phyloP scores from a whole-genome alignment of 441 rosid genomes.

The Brassica balearica region DNA sequence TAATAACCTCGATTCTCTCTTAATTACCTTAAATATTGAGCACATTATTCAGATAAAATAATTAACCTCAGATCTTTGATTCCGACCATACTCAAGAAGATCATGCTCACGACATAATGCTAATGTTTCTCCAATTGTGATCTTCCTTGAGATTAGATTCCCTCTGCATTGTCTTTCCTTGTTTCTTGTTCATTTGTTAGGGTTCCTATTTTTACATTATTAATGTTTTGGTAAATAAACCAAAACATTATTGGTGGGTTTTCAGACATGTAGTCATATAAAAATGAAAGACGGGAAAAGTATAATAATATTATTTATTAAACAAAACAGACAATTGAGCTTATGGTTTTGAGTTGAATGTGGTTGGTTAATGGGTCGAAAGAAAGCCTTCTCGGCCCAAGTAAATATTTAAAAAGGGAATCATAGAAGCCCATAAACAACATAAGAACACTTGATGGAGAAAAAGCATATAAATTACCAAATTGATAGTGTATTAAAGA shows the following conservation, averaged over 20 bases:
- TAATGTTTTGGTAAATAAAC: slow-evolving; percentile 16
- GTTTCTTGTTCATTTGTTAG: slow-evolving; percentile 32
- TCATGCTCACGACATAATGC: slow-evolving; percentile 39
- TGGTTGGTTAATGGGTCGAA: background rate
- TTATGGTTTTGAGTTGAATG: no score
- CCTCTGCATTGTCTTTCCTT: slow-evolving; percentile 19
- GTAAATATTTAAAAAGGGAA: background rate
- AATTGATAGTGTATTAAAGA: no score
- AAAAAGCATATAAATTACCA: background rate
- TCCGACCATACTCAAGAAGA: slow-evolving; percentile 40
- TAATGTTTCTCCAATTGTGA: slow-evolving; percentile 34
- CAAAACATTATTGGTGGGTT: background rate
- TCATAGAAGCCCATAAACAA: no score
- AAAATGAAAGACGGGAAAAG: background rate
- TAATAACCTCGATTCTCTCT: slow-evolving; percentile 25
- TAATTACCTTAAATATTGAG: slow-evolving; percentile 25
- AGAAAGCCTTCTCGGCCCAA: slow-evolving; percentile 16
- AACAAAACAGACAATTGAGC: no score
- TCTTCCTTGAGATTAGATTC: slow-evolving; percentile 42
- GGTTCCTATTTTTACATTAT: slow-evolving; percentile 4
- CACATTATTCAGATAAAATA: slow-evolving; percentile 31
- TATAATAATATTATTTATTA: no score
- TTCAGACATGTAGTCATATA: background rate
- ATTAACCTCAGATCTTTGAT: slow-evolving; percentile 23
- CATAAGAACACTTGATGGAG: background rate